phyloP scores from a whole-genome alignment of 257 asterid genomes.

The Lycium barbarum region DNA sequence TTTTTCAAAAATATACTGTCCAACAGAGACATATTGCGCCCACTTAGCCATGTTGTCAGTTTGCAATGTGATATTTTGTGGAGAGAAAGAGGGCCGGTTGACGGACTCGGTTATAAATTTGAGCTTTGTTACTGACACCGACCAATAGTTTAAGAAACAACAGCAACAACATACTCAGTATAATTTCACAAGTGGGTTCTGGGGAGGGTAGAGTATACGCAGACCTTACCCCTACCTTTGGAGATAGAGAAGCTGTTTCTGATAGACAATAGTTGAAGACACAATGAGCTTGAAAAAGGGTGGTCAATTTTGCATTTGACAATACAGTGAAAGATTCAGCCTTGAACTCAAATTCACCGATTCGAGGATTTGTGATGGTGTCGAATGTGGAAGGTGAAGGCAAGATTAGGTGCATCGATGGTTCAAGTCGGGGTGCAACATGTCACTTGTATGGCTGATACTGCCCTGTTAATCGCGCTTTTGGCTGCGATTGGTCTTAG shows the following conservation, averaged over 20 bases:
- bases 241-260: too few relatives aligned
- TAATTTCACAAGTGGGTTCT: too few relatives aligned
- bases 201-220: too few relatives aligned
- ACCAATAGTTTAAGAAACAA: conserved; percentile 52
- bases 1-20: too few relatives aligned
- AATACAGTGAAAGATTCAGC: conserved; percentile 53
- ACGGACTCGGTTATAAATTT: conserved; percentile 79
- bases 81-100: conserved; percentile 76
- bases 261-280: conserved; percentile 65
- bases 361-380: conserved; percentile 77
- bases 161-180: too few relatives aligned
- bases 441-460: conserved; percentile 83
- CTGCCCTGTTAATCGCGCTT: conserved; percentile 77
- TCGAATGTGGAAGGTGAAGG: conserved; percentile 85
- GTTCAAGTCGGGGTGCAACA: conserved; percentile 82
- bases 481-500: conserved; percentile 88
- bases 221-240: too few relatives aligned
- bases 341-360: conserved; percentile 41
- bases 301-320: conserved; percentile 68
- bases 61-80: conserved; percentile 31
- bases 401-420: conserved; percentile 63
- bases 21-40: too few relatives aligned
- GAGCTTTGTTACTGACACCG: conserved; percentile 68
- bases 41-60: too few relatives aligned
- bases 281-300: conserved; percentile 74